A percentile compares a stretch with the other conserved stretches of the same genome.
Conservation (phyloP, 441 rosid species). For the Corymbia calophylla region DNA sequence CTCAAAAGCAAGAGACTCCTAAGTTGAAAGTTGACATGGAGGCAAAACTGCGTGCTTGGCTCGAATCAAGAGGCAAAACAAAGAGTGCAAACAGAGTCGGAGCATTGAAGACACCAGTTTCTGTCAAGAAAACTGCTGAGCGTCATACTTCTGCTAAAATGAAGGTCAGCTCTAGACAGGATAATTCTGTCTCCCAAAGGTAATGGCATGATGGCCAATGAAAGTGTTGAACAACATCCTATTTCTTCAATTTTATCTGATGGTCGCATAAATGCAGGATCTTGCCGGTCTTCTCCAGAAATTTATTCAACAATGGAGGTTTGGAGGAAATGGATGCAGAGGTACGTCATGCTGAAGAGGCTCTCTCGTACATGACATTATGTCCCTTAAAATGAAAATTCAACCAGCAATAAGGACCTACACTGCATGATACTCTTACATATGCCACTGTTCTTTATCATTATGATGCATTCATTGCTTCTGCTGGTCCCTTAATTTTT, state of each 20-base stretch:
- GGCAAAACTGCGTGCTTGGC: slow-evolving; percentile 77
- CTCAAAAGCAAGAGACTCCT: slow-evolving; percentile 54
- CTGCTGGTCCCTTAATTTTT: neutral
- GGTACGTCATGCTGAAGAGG: slow-evolving; percentile 25
- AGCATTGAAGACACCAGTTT: slow-evolving; percentile 34
- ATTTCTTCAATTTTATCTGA: neutral
- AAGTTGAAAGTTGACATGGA: slow-evolving; percentile 66
- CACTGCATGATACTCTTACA: neutral
- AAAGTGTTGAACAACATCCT: neutral
- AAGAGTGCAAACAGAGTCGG: slow-evolving; percentile 43
- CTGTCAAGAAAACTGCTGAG: slow-evolving; percentile 33
- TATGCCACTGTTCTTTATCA: neutral
- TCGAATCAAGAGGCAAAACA: slow-evolving; percentile 82
- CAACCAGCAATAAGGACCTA: neutral
- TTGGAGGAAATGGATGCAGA: slow-evolving; percentile 21
- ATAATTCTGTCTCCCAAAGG: slow-evolving; percentile 1
- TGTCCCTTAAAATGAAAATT: neutral
- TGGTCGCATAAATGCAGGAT: slow-evolving; percentile 24
- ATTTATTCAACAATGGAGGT: slow-evolving; percentile 33
- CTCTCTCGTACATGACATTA: neutral
- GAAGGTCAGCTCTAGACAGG: slow-evolving; percentile 19
- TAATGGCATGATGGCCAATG: neutral
- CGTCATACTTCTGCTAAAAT: slow-evolving; percentile 31
- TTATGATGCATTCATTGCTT: neutral
- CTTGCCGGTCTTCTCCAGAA: slow-evolving; percentile 27